phyloP scores from a whole-genome alignment of 495 filamentous ascomycete species.

The Pyrenula massariospora region DNA sequence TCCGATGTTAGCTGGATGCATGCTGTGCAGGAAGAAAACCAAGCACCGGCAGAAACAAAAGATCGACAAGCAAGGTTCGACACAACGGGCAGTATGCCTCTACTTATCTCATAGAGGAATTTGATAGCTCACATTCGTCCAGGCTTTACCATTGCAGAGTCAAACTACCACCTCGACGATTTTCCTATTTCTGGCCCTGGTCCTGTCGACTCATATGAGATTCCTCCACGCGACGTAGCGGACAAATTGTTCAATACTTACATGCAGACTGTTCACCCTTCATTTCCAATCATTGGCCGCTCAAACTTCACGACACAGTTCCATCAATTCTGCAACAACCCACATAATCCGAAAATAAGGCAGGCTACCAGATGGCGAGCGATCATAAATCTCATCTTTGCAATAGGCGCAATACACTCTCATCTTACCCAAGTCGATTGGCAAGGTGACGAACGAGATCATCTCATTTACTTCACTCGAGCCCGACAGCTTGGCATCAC shows the following conservation, averaged over 20 bases:
- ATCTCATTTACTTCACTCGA: conserved; percentile 48
- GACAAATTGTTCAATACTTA: conserved; percentile 46
- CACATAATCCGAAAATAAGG: not conserved
- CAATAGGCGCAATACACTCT: conserved; percentile 47
- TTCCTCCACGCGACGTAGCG: conserved; percentile 41
- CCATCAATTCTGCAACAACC: conserved; percentile 27
- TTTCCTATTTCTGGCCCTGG: conserved; percentile 33
- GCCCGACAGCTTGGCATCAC: conserved; percentile 48
- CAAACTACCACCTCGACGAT: conserved; percentile 51
- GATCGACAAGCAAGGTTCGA: not conserved
- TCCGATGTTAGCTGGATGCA: conserved; percentile 56
- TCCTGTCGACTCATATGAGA: conserved; percentile 36
- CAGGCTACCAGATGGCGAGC: conserved; percentile 38
- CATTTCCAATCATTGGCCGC: conserved; percentile 49
- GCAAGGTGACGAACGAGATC: conserved; percentile 37
- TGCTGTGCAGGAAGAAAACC: conserved; percentile 22
- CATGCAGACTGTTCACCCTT: conserved; percentile 44
- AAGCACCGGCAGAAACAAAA: conserved; percentile 12
- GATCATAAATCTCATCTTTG: conserved; percentile 55
- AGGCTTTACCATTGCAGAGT: conserved; percentile 25
- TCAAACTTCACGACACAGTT: conserved; percentile 33
- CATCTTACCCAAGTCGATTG: conserved; percentile 40
- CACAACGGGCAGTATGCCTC: not conserved
- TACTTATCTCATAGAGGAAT: not conserved
- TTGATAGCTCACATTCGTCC: not conserved